Percentiles rank a stretch among this genome's conserved stretches.
These are phyloP conservation scores for Populus hybrid DNA, from an alignment of 441 rosid species.

Conservation along the genomic window DNA sequence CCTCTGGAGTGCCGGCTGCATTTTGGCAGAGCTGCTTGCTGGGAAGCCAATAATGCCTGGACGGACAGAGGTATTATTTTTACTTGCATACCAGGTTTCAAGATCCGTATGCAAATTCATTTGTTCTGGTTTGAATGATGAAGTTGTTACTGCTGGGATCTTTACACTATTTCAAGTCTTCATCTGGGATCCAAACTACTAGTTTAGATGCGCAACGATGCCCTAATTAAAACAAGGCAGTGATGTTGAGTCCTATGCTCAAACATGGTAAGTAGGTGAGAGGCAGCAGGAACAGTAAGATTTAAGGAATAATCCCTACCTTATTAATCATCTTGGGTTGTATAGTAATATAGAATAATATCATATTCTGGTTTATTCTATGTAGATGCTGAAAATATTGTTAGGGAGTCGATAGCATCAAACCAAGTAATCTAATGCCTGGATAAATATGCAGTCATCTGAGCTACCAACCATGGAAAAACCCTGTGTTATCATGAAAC, in stretches of 20 bases:
- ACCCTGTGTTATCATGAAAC: slow-evolving; percentile 2
- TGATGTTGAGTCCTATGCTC: slow-evolving; percentile 5
- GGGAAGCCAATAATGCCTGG: slow-evolving; percentile 96
- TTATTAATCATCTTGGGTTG: not conserved
- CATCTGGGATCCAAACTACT: not conserved
- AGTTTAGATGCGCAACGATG: not conserved
- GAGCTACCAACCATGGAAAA: not conserved
- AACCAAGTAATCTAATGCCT: not conserved
- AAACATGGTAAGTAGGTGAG: not conserved
- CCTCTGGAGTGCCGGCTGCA: slow-evolving; percentile 98
- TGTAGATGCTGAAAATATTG: not conserved
- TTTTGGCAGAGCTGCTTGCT: slow-evolving; percentile 84
- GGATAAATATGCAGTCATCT: not conserved
- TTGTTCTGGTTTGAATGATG: slow-evolving; percentile 11
- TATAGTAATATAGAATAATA: not conserved
- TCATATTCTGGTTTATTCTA: not conserved
- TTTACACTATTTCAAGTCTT: slow-evolving; percentile 8
- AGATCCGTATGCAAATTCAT: not conserved
- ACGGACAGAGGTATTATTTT: slow-evolving; percentile 64
- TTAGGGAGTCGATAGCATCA: not conserved
- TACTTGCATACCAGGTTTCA: slow-evolving; percentile 4
- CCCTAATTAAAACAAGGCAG: not conserved
- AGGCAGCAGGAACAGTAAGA: not conserved
- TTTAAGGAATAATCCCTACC: not conserved
- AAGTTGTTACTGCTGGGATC: slow-evolving; percentile 1